Evolutionary conservation across 371 early-diverging fungal genomes (phyloP), one percentile per base, ranked within the genome.

Genomic region (Mucor piriformis): DNA sequence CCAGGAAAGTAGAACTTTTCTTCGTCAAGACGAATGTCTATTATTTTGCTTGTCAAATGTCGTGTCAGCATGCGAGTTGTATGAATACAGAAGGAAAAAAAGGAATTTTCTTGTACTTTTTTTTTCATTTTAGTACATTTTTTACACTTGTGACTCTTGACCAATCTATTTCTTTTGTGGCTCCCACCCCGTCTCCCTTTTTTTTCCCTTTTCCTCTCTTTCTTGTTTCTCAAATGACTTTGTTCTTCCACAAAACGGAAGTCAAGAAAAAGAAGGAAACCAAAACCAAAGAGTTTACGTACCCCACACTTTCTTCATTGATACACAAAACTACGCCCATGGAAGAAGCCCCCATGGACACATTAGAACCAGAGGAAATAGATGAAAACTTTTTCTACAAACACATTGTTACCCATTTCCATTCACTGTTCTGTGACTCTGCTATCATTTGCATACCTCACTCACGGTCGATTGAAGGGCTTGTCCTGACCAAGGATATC

Each of bases 391-490:
- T 71, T 21, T 82, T 76, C 38, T 82, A 82, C 54, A 66, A 61
- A n/a, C 72, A 72, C 50, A 57, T 79, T 12, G 70, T 67, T 6
- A 72, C 72, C 8, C 75, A 77, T 40, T 77, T 70, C 46, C 67
- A 72, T 42, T 52, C 61, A 12, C 48, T 79, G 21, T 83, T 84
- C 50, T 73, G 72, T 35, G 81, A 80, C 3, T 77, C 80, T 15
- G 54, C 70, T 21, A 76, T 84, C 27, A 72, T 86, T 10, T 84
- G 84, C 63, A 72, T 86, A 35, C 86, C 86, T 18, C 79, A 81
- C 55, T 80, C 83, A 51, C 66, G 76, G 15, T 82, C 77, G 25
- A 68, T 86, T 3, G 73, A 76, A 51, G 84, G 84, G 10, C 54
- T 86, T 29, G 62, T 74, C 3, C 59, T 84, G 32, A 80, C 82